Base-by-base conservation (phyloP, 257 asterid genomes). In the Solanum phureja region DNA sequence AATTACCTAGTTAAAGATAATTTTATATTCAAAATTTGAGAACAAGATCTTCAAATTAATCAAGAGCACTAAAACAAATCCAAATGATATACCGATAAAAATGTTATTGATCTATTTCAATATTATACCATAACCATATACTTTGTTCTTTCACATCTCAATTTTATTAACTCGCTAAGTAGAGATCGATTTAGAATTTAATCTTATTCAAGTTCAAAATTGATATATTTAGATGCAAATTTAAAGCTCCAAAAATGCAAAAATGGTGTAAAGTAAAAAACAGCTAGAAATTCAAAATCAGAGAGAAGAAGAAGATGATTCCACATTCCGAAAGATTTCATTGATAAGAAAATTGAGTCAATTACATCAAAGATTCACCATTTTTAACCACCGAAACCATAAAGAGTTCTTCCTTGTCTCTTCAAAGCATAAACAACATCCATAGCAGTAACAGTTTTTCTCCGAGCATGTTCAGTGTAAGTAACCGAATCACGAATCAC, bases 401-500 rank as follows among this genome's bases (percentile, higher is more conserved):
- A 89, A 6, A 89, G 91, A 9, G 91, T 89, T 19, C 90, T 77
- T 10, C 91, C 89, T n/a, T 87, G 91, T 86, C 91, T 89, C 81
- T 89, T 89, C 87, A 89, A 42, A 1, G 90, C 79, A 40, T 89
- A 89, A 27, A 89, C 90, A 58, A 89, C 91, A 72, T 89, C 91
- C 88, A 89, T 89, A 44, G 91, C 88, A 21, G 91, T 89, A 1
- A 89, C 89, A 1, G 91, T 89, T 84, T 89, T 89, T 58, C 89
- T 71, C 83, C 90, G 19, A 12, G 92, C 90, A 31, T 90, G 92
- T 86, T 90, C 92, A 2, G 92, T 90, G 56, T 90, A 90, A 2
- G 92, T 90, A 0, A 90, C 92, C 3, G 92, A 90, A 81, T 90
- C 92, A 4, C 92, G 88, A n/a, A 90, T 90, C 38, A 90, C 92